phyloP scores from a whole-genome alignment of 2,329 filamentous ascomycete species.

The Fonsecaea erecta region DNA sequence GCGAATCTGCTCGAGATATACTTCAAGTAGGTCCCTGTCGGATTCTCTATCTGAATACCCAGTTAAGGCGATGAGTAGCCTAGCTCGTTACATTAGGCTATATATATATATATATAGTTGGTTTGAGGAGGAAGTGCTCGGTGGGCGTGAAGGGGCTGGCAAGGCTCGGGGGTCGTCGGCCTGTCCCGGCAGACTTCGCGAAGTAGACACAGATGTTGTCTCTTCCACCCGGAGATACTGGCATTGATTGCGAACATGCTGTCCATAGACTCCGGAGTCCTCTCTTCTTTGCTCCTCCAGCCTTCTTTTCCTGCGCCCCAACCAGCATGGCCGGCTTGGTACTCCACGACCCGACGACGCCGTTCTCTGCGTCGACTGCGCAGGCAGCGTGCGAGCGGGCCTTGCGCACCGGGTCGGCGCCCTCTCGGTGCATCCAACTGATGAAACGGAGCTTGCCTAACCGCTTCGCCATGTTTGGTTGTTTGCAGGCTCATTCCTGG shows the following conservation, averaged over 20 bases:
- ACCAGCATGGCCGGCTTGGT: neutral
- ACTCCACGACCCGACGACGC: neutral
- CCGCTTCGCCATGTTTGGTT: too few relatives aligned
- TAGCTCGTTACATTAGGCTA: too few relatives aligned
- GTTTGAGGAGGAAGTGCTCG: slow-evolving; percentile 2
- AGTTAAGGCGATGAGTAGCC: too few relatives aligned
- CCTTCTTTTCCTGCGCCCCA: neutral
- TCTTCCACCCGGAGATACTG: too few relatives aligned
- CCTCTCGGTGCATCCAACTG: too few relatives aligned
- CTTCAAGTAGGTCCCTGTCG: too few relatives aligned
- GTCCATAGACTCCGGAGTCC: neutral
- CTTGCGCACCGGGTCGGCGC: neutral
- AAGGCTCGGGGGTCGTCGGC: neutral
- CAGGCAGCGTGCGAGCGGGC: neutral
- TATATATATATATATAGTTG: too few relatives aligned
- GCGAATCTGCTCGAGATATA: slow-evolving; percentile 44
- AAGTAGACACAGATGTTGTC: neutral
- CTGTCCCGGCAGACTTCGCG: neutral
- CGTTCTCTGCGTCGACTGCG: neutral
- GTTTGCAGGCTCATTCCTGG: too few relatives aligned
- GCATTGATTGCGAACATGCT: too few relatives aligned
- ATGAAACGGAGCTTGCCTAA: too few relatives aligned
- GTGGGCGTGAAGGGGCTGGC: neutral
- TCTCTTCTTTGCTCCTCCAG: neutral
- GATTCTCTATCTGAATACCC: too few relatives aligned